phyloP scores from a whole-genome alignment of 2,329 filamentous ascomycete species.

The Monilinia polystroma region DNA sequence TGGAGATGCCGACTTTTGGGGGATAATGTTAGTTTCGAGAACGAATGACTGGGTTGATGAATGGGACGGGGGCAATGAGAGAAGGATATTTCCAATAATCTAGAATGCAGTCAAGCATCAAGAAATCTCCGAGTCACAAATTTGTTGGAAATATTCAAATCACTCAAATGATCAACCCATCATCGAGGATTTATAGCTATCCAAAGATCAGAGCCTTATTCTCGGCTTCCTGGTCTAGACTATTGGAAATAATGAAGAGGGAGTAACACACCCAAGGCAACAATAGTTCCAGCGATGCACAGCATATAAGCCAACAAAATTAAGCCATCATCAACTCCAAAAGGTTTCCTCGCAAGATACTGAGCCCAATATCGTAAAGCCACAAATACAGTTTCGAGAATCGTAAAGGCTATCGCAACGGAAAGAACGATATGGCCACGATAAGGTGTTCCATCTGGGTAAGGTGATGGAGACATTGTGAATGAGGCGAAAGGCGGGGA shows the following conservation, averaged over 20 bases:
- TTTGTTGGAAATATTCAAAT: too few relatives aligned
- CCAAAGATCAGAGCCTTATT: too few relatives aligned
- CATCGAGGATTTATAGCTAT: too few relatives aligned
- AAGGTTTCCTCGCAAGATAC: slow-evolving; percentile 1
- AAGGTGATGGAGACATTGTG: not conserved
- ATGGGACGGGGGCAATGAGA: not conserved
- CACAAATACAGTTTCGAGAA: slow-evolving; percentile 6
- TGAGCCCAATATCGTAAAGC: slow-evolving; percentile 1
- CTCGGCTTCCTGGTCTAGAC: too few relatives aligned
- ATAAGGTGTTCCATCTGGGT: not conserved
- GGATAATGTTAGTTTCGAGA: not conserved
- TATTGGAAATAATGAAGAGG: not conserved
- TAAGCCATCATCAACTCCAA: slow-evolving; percentile 14
- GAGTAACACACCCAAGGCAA: not conserved
- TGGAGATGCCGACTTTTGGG: not conserved
- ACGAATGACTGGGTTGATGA: not conserved
- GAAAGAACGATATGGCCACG: not conserved
- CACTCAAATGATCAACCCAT: too few relatives aligned
- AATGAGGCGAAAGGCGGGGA: not conserved
- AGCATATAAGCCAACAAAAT: slow-evolving; percentile 1
- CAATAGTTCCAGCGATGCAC: not conserved
- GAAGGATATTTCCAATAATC: too few relatives aligned
- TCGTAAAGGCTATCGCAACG: not conserved
- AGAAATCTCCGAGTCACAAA: too few relatives aligned
- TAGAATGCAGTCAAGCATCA: too few relatives aligned